Evolutionary conservation across 148 eudicot genomes (phyloP), one percentile per base, ranked within the genome.

Genomic region (Vaccinium vitisidaea): DNA sequence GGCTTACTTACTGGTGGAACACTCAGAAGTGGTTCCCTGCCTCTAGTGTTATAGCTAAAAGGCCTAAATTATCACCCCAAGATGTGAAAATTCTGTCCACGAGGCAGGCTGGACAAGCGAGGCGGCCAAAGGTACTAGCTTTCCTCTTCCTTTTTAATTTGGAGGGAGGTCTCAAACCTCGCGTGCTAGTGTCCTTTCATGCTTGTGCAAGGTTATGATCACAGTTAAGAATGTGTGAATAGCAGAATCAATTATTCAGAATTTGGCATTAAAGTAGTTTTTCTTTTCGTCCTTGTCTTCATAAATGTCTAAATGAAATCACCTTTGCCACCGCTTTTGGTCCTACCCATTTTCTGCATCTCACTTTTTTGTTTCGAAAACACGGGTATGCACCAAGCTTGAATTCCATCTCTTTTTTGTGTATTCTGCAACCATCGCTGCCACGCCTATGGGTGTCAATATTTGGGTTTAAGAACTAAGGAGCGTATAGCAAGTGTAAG

Each of bases 1-100:
- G 90, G 89, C 89, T 91, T 63, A 85, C 90, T 69, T 90, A 88
- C 77, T 91, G 92, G 93, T 91, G 93, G 93, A 88, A 89, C 89
- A 88, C 93, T n/a, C 93, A 91, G 53, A 91, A 88, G 25, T 65
- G 84, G 46, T 91, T 91, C 65, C 93, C 89, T 50, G 16, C 77
- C 21, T 80, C 79, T 2, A 85, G 87, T 83, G 89, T 86, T 56
- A 19, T 84, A 13, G 82, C 85, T 70, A 53, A 53, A 10, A 85
- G 10, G 81, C 82, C 86, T 46, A 79, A 85, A 70, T 43, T 86
- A 14, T 83, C 87, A 6, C 79, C 18, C 18, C 87, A 77, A 75
- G 91, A 91, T 82, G 27, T 53, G 18, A 83, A 88, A 85, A 49
- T 91, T 13, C 0, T 89, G 14, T 58, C 80, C 2, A 59, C 65